These are phyloP conservation scores for Tubosaeta sp. DNA, from an alignment of 768 basidiomycete species.

Conservation along the genomic window DNA sequence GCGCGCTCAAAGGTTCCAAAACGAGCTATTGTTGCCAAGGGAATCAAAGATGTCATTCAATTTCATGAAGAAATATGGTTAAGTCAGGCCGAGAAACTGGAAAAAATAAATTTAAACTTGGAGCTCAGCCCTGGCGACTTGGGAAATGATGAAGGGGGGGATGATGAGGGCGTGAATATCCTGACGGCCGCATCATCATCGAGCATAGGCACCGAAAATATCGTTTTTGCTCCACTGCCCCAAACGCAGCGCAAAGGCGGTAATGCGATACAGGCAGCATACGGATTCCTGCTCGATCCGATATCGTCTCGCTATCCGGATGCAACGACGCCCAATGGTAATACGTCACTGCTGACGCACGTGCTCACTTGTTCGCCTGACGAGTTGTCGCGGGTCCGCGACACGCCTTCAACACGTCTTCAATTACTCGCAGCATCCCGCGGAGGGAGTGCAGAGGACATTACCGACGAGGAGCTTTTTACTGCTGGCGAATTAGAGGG, in stretches of 20 bases:
- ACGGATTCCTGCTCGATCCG: constrained; percentile 58
- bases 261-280: constrained; percentile 41
- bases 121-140: constrained; percentile 32
- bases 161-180: constrained; percentile 10
- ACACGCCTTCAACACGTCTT: constrained; percentile 53
- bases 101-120: constrained; percentile 36
- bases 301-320: constrained; percentile 31
- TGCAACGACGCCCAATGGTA: constrained; percentile 9
- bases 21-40: constrained; percentile 61
- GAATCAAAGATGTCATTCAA: constrained; percentile 63
- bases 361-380: constrained; percentile 45
- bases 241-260: constrained; percentile 33
- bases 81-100: constrained; percentile 34
- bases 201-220: neutral
- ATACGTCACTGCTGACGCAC: constrained; percentile 44
- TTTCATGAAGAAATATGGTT: constrained; percentile 63
- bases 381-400: constrained; percentile 25
- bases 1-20: constrained; percentile 60
- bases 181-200: constrained; percentile 12
- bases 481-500: constrained; percentile 63
- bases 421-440: constrained; percentile 57
- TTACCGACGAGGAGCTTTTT: constrained; percentile 72
- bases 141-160: constrained; percentile 29
- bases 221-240: constrained; percentile 5
- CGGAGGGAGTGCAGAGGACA: constrained; percentile 49